Base-by-base conservation (phyloP, 2,329 filamentous ascomycete genomes). In the Pseudogymnoascus sp. region DNA sequence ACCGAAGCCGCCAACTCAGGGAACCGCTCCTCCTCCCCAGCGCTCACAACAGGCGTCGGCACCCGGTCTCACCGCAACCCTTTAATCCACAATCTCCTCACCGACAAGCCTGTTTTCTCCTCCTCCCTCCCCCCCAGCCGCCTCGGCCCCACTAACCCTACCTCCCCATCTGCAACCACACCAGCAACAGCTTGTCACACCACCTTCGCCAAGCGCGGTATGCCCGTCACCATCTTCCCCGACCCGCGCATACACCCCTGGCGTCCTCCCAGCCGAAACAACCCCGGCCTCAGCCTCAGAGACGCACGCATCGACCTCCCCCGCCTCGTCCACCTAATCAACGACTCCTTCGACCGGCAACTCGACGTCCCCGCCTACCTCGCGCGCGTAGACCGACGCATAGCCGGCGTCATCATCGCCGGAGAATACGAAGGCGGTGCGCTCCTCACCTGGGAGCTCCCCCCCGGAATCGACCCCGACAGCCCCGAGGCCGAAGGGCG, bases 371-470 rank as follows among this genome's bases (percentile, higher is more conserved):
- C 88, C 21, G 84, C 93, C 73, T 99, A 97, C 72, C 79, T 99
- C 12, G 76, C 82, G 14, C 87, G 95, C n/a, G 86, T 97, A 62
- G 84, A 89, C 61, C 82, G 88, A 62, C 89, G 88, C 31, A 82
- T 97, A 11, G 95, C 95, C 0, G 95, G 93, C 2, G 81, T 99
- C 62, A 97, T 99, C 67, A 90, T 99, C 60, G 95, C 93, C 0
- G 95, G 95, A 5, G 90, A 96, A 71, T 99, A 99, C 75, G 95
- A 99, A 79, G 95, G 95, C 61, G 93, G 91, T 1, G 95, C 95
- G 1, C 89, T 99, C 49, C 79, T 97, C 18, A 99, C 95, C 0
- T 99, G 95, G 95, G 95, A 99, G 77, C 82, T 82, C 34, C 91
- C 93, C 0, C 82, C 79, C 0, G 84, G 80, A 0, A 76, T 85